phyloP scores from a whole-genome alignment of 2,329 filamentous ascomycete species.

The Aureobasidium sp. region DNA sequence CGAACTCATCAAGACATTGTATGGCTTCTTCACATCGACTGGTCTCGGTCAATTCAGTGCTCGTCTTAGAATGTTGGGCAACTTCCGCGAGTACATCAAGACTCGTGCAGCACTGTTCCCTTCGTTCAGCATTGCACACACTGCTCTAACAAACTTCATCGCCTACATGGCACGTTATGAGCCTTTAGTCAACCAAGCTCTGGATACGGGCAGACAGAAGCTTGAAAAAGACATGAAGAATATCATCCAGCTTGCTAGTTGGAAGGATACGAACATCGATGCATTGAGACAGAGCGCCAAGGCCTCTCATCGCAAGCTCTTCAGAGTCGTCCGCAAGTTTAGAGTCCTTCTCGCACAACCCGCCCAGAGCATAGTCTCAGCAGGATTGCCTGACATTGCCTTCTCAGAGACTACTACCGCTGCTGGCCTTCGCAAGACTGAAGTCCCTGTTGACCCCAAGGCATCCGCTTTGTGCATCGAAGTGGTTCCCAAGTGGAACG shows the following conservation, averaged over 20 bases:
- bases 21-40: constrained; percentile 69
- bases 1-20: constrained; percentile 61
- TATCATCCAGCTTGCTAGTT: constrained; percentile 85
- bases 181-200: constrained; percentile 53
- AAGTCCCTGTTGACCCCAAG: neutral
- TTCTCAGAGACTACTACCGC: neutral
- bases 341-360: constrained; percentile 68
- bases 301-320: constrained; percentile 84
- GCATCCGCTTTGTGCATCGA: neutral
- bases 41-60: constrained; percentile 70
- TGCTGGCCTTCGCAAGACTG: constrained; percentile 1
- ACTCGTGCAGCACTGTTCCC: constrained; percentile 49
- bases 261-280: constrained; percentile 96
- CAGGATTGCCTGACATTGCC: constrained; percentile 18
- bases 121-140: constrained; percentile 45
- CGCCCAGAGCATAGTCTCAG: constrained; percentile 50
- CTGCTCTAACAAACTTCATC: constrained; percentile 68
- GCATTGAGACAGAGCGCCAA: constrained; percentile 82
- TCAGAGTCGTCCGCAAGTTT: constrained; percentile 86
- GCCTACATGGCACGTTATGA: constrained; percentile 66
- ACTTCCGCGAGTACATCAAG: constrained; percentile 54
- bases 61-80: constrained; percentile 60
- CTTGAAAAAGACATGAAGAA: constrained; percentile 93
- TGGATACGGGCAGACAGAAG: constrained; percentile 58
- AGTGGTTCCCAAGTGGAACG: constrained; percentile 26